Base-by-base conservation (phyloP, 2,329 filamentous ascomycete species). In the Ilyonectria robusta region DNA sequence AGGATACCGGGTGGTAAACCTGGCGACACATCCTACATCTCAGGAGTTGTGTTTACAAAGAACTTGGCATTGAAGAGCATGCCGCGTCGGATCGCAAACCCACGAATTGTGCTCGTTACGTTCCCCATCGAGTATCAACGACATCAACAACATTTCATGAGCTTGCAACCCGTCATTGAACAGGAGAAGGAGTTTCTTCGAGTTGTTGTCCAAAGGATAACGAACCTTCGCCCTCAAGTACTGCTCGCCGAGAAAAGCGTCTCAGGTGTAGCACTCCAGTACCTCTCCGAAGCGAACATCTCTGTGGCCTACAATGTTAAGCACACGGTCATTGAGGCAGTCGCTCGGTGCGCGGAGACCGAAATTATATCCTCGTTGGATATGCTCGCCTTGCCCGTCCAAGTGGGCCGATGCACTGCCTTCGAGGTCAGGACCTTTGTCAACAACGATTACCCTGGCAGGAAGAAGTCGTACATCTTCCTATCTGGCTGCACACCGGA, bases 371-470 rank as follows among this genome's bases (percentile, higher is more conserved):
- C 95, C 7, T 98, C 96, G 0, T 90, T 98, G 74, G 96, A 99
- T 78, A 97, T 97, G 86, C 87, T 99, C 46, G 92, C 94, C 9
- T 79, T 92, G 33, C 81, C 81, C 1, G 90, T 94, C 31, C 90
- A 92, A 57, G 90, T 97, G 33, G 95, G 95, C 8, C 87, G 91
- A 63, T 96, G 94, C 76, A 91, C 91, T 44, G 94, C 91, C 66
- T 98, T 98, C 75, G 96, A 99, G 78, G 93, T 99, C 70, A 97
- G 97, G 78, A 99, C 97, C 0, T 99, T 94, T 78, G 91, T 98
- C 59, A 92, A 97, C 79, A 91, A 91, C 71, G 88, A 90, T 70
- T 88, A 91, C 51, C 87, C 88, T 1, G 91, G 93, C 17, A 87
- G 89, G 64, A 97, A 94, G 79, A 98, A 97, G 81, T 98, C 95